Percentiles rank a stretch among this genome's conserved stretches.
Conservation (phyloP, 805 yeast genomes). For the Kodamaea jinghongensis region DNA sequence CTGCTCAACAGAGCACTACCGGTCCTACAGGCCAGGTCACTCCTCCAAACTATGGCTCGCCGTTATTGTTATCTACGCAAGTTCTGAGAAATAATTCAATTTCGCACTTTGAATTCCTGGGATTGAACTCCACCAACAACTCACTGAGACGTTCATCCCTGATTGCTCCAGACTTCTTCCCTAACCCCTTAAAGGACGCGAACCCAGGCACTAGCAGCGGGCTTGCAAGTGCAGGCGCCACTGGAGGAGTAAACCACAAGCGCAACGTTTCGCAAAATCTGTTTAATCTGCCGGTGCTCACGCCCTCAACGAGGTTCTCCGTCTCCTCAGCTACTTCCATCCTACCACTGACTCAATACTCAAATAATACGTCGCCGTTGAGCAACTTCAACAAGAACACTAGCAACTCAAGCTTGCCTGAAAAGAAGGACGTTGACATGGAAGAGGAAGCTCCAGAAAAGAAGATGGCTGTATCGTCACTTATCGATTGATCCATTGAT, state of each 20-base stretch:
- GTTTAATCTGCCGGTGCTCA: conserved; percentile 27
- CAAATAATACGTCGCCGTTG: conserved; percentile 12
- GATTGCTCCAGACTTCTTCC: conserved; percentile 43
- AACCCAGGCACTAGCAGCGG: conserved; percentile 13
- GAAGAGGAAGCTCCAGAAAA: conserved; percentile 10
- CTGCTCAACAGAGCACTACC: conserved; percentile 1
- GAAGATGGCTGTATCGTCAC: conserved; percentile 34
- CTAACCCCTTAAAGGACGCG: conserved; percentile 28
- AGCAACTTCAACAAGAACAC: conserved; percentile 9
- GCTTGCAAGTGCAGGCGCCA: conserved; percentile 3
- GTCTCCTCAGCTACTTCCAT: conserved; percentile 18
- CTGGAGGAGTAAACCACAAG: conserved; percentile 17
- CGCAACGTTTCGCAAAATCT: conserved; percentile 30
- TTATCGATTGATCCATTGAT: conserved; percentile 24
- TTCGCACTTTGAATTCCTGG: conserved; percentile 26
- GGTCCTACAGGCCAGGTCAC: conserved; percentile 18
- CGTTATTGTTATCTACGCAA: conserved; percentile 27
- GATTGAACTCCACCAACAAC: conserved; percentile 22
- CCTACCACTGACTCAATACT: conserved; percentile 2
- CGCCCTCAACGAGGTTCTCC: conserved; percentile 24
- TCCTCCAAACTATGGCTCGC: conserved; percentile 31
- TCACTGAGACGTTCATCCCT: conserved; percentile 38
- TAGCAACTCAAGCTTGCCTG: conserved; percentile 5
- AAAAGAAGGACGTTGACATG: conserved; percentile 5
- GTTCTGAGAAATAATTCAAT: conserved; percentile 42